Conservation (phyloP, 2,329 filamentous ascomycete genomes). For the Alternaria triticimaculans region DNA sequence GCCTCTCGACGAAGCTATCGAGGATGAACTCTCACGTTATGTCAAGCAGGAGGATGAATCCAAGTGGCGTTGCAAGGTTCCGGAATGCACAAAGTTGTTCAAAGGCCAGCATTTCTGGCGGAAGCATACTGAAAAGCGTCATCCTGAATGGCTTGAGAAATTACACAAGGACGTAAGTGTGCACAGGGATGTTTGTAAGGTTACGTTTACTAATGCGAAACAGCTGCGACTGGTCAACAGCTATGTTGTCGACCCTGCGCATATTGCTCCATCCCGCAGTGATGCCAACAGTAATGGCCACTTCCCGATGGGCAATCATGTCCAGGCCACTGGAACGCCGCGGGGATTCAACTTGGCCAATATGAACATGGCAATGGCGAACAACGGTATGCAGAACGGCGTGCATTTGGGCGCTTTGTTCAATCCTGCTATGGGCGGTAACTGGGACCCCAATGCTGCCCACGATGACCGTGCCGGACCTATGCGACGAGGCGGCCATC, state of each 20-base stretch:
- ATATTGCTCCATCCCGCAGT: slow-evolving; percentile 90
- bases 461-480: slow-evolving; percentile 51
- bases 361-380: slow-evolving; percentile 68
- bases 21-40: slow-evolving; percentile 83
- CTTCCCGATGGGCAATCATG: slow-evolving; percentile 82
- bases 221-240: slow-evolving; percentile 90
- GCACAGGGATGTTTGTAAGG: not conserved
- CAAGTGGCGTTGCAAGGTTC: slow-evolving; percentile 95
- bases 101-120: slow-evolving; percentile 97
- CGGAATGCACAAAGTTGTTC: slow-evolving; percentile 95
- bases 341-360: slow-evolving; percentile 88
- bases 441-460: slow-evolving; percentile 60
- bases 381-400: slow-evolving; percentile 53
- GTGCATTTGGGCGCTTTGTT: slow-evolving; percentile 56
- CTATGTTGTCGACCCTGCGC: slow-evolving; percentile 91
- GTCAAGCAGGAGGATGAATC: slow-evolving; percentile 98
- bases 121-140: slow-evolving; percentile 97
- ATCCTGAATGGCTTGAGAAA: slow-evolving; percentile 82
- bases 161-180: slow-evolving; percentile 80
- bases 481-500: slow-evolving; percentile 50
- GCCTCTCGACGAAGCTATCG: slow-evolving; percentile 80
- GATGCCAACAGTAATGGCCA: slow-evolving; percentile 96
- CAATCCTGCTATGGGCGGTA: slow-evolving; percentile 57
- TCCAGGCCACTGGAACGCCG: slow-evolving; percentile 77
- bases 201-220: slow-evolving; percentile 6